phyloP scores from a whole-genome alignment of 352 stramenopile species.

The Phytophthora pseudosyringae region DNA sequence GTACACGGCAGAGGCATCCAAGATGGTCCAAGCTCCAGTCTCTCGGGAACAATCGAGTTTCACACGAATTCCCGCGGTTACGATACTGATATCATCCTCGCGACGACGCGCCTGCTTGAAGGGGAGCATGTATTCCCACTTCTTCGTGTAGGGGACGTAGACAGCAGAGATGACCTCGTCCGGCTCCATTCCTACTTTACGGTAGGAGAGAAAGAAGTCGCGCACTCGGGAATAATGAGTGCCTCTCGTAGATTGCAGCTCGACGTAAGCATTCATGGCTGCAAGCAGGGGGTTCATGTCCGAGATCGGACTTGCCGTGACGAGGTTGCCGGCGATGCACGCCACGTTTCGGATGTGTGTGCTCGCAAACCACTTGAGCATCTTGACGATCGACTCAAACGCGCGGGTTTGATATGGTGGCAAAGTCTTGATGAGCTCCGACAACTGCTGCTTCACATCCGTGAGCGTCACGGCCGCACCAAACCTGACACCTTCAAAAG shows the following conservation, averaged over 20 bases:
- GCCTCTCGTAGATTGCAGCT: conserved; percentile 50
- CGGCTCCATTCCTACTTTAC: conserved; percentile 89
- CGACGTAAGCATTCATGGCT: conserved; percentile 80
- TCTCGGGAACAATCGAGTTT: conserved; percentile 59
- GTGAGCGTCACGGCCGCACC: conserved; percentile 83
- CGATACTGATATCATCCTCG: conserved; percentile 98
- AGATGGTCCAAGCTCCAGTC: conserved; percentile 83
- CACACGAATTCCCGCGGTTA: conserved; percentile 94
- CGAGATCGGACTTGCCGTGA: conserved; percentile 97
- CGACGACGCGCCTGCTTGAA: conserved; percentile 96
- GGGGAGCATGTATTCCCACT: conserved; percentile 93
- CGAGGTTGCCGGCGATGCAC: conserved; percentile 96
- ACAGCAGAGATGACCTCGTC: conserved; percentile 94
- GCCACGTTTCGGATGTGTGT: conserved; percentile 98
- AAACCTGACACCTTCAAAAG: conserved; percentile 76
- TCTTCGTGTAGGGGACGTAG: conserved; percentile 86
- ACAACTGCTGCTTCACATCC: conserved; percentile 70
- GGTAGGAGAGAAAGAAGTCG: conserved; percentile 96
- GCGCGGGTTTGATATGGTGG: conserved; percentile 54
- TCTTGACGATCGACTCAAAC: conserved; percentile 73
- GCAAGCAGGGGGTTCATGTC: conserved; percentile 98
- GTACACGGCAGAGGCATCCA: conserved; percentile 64
- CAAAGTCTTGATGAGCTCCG: conserved; percentile 40
- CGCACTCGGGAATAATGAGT: conserved; percentile 69
- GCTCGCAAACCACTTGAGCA: conserved; percentile 98